Evolutionary conservation across 768 basidiomycete genomes (phyloP).

Genomic region (Mrakia hoshinonis): DNA sequence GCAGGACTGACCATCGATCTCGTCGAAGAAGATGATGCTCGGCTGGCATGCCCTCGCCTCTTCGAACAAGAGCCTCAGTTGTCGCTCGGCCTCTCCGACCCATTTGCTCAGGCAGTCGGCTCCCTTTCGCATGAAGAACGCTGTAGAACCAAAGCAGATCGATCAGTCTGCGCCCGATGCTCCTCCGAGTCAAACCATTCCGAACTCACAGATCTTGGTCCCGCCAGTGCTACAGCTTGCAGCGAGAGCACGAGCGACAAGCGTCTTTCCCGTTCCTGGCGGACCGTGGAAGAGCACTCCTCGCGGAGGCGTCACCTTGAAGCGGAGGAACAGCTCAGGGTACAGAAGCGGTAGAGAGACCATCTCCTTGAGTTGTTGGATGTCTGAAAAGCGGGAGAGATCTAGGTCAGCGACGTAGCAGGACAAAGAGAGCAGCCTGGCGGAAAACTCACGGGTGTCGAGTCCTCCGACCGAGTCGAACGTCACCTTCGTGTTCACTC

Average conservation of each 20-base stretch:
- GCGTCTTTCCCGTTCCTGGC: constrained; percentile 95
- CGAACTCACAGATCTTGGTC: constrained; percentile 76
- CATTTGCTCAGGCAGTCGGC: constrained; percentile 97
- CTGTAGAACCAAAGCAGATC: constrained; percentile 44
- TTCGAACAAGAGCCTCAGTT: constrained; percentile 87
- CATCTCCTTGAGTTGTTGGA: constrained; percentile 97
- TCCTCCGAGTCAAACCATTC: no score
- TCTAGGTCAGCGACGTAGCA: background rate
- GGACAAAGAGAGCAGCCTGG: background rate
- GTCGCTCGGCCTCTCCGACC: constrained; percentile 98
- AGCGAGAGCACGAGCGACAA: constrained; percentile 85
- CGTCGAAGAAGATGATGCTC: constrained; percentile 98
- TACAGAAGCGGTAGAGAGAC: constrained; percentile 88
- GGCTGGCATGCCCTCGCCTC: constrained; percentile 88
- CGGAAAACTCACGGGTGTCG: constrained; percentile 65
- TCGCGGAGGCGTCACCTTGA: constrained; percentile 86
- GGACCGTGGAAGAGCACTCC: constrained; percentile 97
- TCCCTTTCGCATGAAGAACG: constrained; percentile 99
- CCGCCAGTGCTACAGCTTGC: constrained; percentile 82
- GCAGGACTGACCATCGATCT: constrained; percentile 70
- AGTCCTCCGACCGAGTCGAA: constrained; percentile 96
- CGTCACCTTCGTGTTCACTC: constrained; percentile 83
- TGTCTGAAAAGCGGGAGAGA: constrained; percentile 50
- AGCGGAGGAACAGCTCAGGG: constrained; percentile 91
- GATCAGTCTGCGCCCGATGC: no score